Conservation (phyloP, 2,329 filamentous ascomycete genomes). For the Pyricularia sp. region DNA sequence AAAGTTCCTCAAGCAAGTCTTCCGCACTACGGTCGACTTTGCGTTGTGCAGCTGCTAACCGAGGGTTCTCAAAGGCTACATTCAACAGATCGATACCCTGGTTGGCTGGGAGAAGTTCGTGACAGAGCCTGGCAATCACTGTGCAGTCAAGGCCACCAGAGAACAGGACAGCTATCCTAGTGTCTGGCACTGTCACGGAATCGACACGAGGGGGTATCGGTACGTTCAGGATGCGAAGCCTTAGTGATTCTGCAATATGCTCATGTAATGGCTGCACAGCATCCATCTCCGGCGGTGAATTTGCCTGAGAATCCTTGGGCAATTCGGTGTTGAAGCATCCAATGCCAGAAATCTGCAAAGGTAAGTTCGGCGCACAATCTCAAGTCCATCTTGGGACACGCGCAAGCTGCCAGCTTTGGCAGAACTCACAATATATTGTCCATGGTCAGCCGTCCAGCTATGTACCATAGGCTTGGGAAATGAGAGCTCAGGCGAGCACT, state of each 20-base stretch:
- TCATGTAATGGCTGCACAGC: conserved; percentile 40
- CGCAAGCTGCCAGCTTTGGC: neutral
- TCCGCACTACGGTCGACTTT: conserved; percentile 11
- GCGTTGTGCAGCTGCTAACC: conserved; percentile 46
- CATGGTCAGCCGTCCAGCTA: neutral
- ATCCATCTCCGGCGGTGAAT: conserved; percentile 26
- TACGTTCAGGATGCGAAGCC: conserved; percentile 50
- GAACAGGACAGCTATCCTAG: conserved; percentile 68
- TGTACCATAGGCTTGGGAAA: neutral
- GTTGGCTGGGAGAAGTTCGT: conserved; percentile 56
- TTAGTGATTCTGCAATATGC: conserved; percentile 48
- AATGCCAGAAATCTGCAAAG: conserved; percentile 37
- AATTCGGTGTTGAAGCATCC: conserved; percentile 34
- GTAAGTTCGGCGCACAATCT: conserved; percentile 23
- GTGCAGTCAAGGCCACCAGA: conserved; percentile 93
- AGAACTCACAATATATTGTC: conserved; percentile 1
- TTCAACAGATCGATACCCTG: conserved; percentile 82
- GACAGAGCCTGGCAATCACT: conserved; percentile 64
- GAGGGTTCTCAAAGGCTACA: conserved; percentile 91
- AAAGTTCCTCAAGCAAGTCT: conserved; percentile 29
- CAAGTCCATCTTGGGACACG: neutral
- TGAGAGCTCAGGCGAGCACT: neutral
- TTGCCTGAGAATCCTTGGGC: conserved; percentile 12
- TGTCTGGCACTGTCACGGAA: conserved; percentile 18
- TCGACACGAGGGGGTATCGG: conserved; percentile 33